Conservation (phyloP, 1,284 basidiomycete species). For the Tylopilus orsonianus region DNA sequence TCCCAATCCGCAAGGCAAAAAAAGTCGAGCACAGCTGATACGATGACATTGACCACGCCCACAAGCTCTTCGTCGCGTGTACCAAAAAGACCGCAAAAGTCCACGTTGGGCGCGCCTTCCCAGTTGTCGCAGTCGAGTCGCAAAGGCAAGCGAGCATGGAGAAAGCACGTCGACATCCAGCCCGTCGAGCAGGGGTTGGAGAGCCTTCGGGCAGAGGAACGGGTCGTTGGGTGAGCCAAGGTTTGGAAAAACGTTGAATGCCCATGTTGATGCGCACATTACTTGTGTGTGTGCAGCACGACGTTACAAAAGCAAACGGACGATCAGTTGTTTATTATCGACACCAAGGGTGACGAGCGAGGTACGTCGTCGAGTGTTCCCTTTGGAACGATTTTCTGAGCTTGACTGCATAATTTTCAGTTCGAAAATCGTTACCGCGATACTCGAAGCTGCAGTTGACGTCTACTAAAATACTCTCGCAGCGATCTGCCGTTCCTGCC, state of each 20-base stretch:
- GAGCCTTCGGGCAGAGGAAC: slow-evolving; percentile 72
- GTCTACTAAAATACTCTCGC: slow-evolving; percentile 78
- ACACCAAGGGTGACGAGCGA: slow-evolving; percentile 76
- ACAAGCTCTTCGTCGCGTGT: background rate
- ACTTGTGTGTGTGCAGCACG: slow-evolving; percentile 41
- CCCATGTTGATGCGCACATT: slow-evolving; percentile 27
- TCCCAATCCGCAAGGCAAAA: background rate
- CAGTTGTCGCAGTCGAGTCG: slow-evolving; percentile 62
- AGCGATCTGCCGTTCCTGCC: slow-evolving; percentile 85
- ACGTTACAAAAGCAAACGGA: slow-evolving; percentile 64
- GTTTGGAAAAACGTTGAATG: background rate
- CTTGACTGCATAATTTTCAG: slow-evolving; percentile 34
- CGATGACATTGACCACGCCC: background rate
- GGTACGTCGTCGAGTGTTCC: slow-evolving; percentile 42
- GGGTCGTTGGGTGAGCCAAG: slow-evolving; percentile 65
- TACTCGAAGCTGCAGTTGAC: slow-evolving; percentile 61
- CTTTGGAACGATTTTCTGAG: background rate
- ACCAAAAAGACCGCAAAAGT: slow-evolving; percentile 10
- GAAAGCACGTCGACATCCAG: slow-evolving; percentile 86
- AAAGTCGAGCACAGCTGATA: background rate
- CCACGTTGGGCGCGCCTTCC: slow-evolving; percentile 29
- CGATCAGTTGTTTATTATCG: slow-evolving; percentile 76
- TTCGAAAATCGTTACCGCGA: slow-evolving; percentile 55
- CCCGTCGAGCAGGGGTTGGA: slow-evolving; percentile 77
- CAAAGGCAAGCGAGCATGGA: slow-evolving; percentile 90